phyloP scores from a whole-genome alignment of 2,329 filamentous ascomycete species.

The Whalleya microplaca region DNA sequence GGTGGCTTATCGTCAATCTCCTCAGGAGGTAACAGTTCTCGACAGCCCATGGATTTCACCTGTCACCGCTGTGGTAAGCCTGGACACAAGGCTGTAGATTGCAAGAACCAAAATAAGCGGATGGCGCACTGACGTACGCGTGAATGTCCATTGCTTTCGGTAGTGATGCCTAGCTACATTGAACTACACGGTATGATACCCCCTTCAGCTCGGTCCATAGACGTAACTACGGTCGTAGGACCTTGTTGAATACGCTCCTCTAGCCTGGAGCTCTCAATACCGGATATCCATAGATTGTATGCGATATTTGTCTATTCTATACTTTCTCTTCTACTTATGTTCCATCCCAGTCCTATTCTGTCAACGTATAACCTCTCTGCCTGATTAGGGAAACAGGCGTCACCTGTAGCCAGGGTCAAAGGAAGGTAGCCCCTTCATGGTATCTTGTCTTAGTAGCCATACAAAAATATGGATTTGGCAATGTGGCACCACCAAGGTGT shows the following conservation, averaged over 20 bases:
- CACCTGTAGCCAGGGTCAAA: neutral
- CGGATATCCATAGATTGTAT: slow-evolving; percentile 1
- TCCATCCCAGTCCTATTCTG: slow-evolving; percentile 1
- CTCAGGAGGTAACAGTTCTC: slow-evolving; percentile 41
- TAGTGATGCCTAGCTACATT: neutral
- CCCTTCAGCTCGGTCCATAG: slow-evolving; percentile 7
- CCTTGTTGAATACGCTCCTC: slow-evolving; percentile 9
- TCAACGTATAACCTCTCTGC: neutral
- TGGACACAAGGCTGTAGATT: slow-evolving; percentile 56
- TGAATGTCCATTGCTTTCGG: slow-evolving; percentile 3
- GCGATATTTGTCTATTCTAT: neutral
- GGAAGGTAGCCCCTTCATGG: neutral
- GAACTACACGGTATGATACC: slow-evolving; percentile 7
- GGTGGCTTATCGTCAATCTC: slow-evolving; percentile 59
- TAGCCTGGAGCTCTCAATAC: neutral
- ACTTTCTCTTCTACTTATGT: too few relatives aligned
- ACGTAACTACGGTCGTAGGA: slow-evolving; percentile 6
- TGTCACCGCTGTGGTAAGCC: slow-evolving; percentile 66
- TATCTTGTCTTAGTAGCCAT: neutral
- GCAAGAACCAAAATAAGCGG: slow-evolving; percentile 28
- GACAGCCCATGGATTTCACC: slow-evolving; percentile 39
- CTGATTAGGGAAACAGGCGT: neutral
- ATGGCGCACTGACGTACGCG: slow-evolving; percentile 19
- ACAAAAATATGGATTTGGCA: neutral
- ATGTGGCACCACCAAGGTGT: neutral